These are phyloP conservation scores for Cryptococcus amylolentus DNA, from an alignment of 1,284 basidiomycete genomes.

Conservation along the genomic window DNA sequence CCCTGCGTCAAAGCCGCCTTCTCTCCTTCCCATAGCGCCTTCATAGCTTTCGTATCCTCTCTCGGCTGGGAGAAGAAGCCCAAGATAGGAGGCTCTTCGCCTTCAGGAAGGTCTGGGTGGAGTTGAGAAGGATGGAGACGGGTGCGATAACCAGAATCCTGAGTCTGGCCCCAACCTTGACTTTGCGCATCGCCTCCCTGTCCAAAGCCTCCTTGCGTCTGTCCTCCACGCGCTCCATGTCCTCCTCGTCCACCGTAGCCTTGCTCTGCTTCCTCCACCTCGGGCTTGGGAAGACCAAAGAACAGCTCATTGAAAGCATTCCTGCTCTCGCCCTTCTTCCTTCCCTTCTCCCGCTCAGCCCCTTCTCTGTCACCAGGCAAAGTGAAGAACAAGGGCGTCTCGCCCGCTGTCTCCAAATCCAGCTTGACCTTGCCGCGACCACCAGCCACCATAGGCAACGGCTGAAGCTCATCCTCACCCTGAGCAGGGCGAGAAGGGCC, in stretches of 20 bases:
- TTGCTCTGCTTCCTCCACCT: neutral
- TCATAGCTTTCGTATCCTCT: slow-evolving; percentile 55
- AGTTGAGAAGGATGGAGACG: neutral
- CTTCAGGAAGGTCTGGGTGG: slow-evolving; percentile 1
- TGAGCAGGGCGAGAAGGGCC: slow-evolving; percentile 9
- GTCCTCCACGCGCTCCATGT: neutral
- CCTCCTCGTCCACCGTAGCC: neutral
- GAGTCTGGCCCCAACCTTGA: neutral
- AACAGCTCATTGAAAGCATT: slow-evolving; percentile 13
- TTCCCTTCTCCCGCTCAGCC: neutral
- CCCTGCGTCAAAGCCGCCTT: slow-evolving; percentile 68
- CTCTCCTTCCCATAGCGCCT: slow-evolving; percentile 65
- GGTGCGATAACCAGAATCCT: neutral
- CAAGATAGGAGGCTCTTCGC: slow-evolving; percentile 7
- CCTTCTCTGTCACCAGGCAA: slow-evolving; percentile 7
- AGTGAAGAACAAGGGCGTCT: slow-evolving; percentile 45
- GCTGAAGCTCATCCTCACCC: slow-evolving; percentile 8
- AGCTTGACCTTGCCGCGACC: slow-evolving; percentile 28
- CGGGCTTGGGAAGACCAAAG: slow-evolving; percentile 2
- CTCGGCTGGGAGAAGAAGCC: slow-evolving; percentile 31
- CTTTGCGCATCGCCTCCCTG: neutral
- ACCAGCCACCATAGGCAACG: slow-evolving; percentile 21
- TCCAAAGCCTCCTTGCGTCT: neutral
- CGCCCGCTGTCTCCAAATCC: slow-evolving; percentile 21
- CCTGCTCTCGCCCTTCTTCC: slow-evolving; percentile 21